Evolutionary conservation across 1,284 basidiomycete genomes (phyloP), one percentile per base, ranked within the genome.

Genomic region (Sporisorium scitamineum): DNA sequence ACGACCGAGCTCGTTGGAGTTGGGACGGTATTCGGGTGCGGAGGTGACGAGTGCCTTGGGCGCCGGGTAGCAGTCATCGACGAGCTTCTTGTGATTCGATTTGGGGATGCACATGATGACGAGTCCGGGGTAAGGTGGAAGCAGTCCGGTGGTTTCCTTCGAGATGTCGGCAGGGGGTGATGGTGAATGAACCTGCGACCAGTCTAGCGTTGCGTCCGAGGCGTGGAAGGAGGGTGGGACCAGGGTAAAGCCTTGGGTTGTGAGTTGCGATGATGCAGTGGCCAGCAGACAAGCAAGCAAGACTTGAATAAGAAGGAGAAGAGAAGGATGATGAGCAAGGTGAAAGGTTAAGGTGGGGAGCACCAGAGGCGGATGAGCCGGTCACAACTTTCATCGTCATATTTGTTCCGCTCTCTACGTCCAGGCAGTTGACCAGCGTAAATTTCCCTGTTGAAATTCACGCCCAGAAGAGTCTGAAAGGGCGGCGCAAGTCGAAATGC

Each of bases 21-120:
- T 85, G 52, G 85, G 83, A 32, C 83, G 72, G 61, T 91, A 96
- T 61, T 93, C 92, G 37, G 93, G 91, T 27, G 89, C 92, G 10
- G 92, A 89, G 31, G 91, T 90, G 52, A 91, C 87, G 48, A 96
- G 89, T 10, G 91, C 89, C 76, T 94, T 93, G 61, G 91, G 88
- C 2, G 92, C 89, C 7, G 96, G 96, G 86, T 97, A 98, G 87
- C 95, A 97, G 61, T 93, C 92, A 66, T 91, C 90, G 83, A 98
- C 90, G 70, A 97, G 91, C 76, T 91, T 90, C 82, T 93, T 90
- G 87, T 95, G 94, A 87, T 93, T 91, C 70, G 93, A 90, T 70
- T 92, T 91, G 86, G 94, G 84, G 34, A 86, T 78, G 61, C 82
- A 85, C 79, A 82, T 73, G 61, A n/a, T n/a, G n/a, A n/a, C n/a